Base-by-base conservation (phyloP, 1,139 yeast species). In the Sporopachydermia cereana region DNA sequence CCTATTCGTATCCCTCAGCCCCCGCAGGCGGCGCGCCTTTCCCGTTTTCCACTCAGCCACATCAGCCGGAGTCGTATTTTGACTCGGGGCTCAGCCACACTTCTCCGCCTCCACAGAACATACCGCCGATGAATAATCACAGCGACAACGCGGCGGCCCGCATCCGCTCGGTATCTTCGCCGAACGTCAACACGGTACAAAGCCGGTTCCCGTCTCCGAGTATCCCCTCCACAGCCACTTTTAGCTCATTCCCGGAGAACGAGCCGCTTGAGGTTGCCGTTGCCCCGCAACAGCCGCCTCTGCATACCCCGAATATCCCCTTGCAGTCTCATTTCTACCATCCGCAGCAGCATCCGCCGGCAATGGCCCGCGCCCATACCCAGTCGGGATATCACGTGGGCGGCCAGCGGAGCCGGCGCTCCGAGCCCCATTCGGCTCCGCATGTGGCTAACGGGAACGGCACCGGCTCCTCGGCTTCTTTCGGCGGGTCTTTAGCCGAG, bases 161-260 rank as follows among this genome's bases (percentile, higher is more conserved):
- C 12, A 34, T 16, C 22, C 39, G 39, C n/a, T 34, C 39, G 12
- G 39, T n/a, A 12, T 34, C 39, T 16, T 34, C 39, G 5, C 39
- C 39, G 22, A 34, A 34, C n/a, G 39, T 34, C 9, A 12, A n/a
- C 18, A 9, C 39, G 22, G 39, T 5, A n/a, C 22, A 16, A 16
- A 20, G n/a, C 18, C 18, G 39, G n/a, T 27, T 27, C n/a, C 30
- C 30, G 12, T 27, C 30, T 12, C 30, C 30, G 12, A 27, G 30
- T n/a, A 7, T 34, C 9, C 39, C 39, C 20, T n/a, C 39, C 12
- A 5, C n/a, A n/a, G 12, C 39, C 17, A n/a, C 12, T 7, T 5
- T 34, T 34, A 5, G 12, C 20, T 21, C 39, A 7, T 5, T 34
- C 17, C 39, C 39, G n/a, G 30, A 27, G n/a, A 12, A 27, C 14